These are phyloP conservation scores for Pyrus betulifolia DNA, from an alignment of 306 rosid genomes.

Conservation along the genomic window DNA sequence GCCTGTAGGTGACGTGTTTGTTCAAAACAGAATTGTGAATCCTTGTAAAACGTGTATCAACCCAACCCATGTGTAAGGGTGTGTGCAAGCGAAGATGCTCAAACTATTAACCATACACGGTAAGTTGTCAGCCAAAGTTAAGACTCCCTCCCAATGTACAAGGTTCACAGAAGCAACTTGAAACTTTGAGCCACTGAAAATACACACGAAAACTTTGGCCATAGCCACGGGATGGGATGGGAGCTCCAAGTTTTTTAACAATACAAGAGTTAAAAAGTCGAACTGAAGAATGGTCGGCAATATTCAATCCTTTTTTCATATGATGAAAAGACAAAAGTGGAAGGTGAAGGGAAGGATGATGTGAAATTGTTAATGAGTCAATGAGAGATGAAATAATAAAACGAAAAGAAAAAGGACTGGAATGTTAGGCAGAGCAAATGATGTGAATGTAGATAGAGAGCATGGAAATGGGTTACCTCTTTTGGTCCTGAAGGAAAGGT, in stretches of 20 bases:
- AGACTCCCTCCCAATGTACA: not conserved
- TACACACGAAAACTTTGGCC: not conserved
- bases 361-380: not conserved
- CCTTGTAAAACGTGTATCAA: not conserved
- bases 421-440: not conserved
- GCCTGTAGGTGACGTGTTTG: slow-evolving; percentile 42
- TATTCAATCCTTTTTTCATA: not conserved
- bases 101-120: not conserved
- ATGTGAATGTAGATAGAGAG: not conserved
- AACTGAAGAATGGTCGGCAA: not conserved
- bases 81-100: not conserved
- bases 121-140: not conserved
- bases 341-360: not conserved
- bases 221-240: not conserved
- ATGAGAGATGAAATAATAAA: not conserved
- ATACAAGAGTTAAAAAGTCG: not conserved
- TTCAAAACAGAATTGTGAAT: slow-evolving; percentile 17
- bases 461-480: slow-evolving; percentile 29
- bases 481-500: slow-evolving; percentile 50
- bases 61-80: not conserved
- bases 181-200: not conserved
- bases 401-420: not conserved
- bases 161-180: not conserved
- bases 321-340: not conserved
- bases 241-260: not conserved